A percentile compares a stretch with the other conserved stretches of the same genome.
Conservation (phyloP, 306 rosid species). For the Cercis canadensis region DNA sequence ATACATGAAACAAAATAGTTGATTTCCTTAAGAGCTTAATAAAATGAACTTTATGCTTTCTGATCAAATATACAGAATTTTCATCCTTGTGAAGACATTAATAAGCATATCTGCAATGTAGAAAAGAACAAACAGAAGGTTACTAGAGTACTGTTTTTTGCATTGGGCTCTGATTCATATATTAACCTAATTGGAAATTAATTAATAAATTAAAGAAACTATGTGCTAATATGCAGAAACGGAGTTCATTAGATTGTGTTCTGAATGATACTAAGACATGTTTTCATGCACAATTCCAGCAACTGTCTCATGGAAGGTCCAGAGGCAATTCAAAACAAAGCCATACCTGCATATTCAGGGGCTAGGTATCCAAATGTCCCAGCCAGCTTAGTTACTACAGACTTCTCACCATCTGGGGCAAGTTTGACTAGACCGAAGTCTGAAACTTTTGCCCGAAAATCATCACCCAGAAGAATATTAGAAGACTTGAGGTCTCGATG, state of each 20-base stretch:
- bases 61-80: neutral
- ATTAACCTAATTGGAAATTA: too few relatives aligned
- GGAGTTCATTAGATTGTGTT: neutral
- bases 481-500: slow-evolving; percentile 89
- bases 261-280: slow-evolving; percentile 22
- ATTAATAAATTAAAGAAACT: too few relatives aligned
- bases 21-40: neutral
- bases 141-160: neutral
- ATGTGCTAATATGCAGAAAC: slow-evolving; percentile 1
- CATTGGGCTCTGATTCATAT: too few relatives aligned
- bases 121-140: slow-evolving; percentile 23
- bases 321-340: slow-evolving; percentile 17
- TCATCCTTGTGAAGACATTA: neutral
- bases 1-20: too few relatives aligned
- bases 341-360: slow-evolving; percentile 83
- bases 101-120: slow-evolving; percentile 6
- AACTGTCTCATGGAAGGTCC: slow-evolving; percentile 5
- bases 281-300: slow-evolving; percentile 20
- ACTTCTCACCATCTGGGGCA: slow-evolving; percentile 76
- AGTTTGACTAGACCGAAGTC: slow-evolving; percentile 88
- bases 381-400: slow-evolving; percentile 73
- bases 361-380: slow-evolving; percentile 95
- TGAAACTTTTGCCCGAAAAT: slow-evolving; percentile 80
- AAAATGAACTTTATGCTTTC: neutral
- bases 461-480: slow-evolving; percentile 70